phyloP scores from a whole-genome alignment of 2,329 filamentous ascomycete genomes.

The Pseudocercospora macadamiae region DNA sequence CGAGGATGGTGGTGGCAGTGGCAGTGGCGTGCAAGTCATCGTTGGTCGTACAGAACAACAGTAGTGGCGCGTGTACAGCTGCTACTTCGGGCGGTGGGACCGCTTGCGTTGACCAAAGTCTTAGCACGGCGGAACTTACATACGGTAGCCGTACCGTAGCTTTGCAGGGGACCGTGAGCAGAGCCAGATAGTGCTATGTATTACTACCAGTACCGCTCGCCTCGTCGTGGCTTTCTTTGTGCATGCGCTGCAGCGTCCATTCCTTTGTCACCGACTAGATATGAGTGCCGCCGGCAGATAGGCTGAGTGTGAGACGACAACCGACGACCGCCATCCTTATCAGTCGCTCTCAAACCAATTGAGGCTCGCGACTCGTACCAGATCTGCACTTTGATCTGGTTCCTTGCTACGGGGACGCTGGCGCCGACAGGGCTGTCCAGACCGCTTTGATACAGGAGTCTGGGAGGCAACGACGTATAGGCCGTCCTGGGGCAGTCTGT shows the following conservation, averaged over 20 bases:
- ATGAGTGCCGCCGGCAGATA: not conserved
- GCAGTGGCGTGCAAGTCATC: not conserved
- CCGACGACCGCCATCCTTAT: not conserved
- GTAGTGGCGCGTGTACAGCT: constrained; percentile 1
- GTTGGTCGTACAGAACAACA: not conserved
- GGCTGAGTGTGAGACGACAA: constrained; percentile 1
- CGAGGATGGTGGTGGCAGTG: too few species aligned
- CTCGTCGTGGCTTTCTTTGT: not conserved
- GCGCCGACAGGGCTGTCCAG: constrained; percentile 29
- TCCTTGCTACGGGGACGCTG: constrained; percentile 30
- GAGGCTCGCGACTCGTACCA: constrained; percentile 6
- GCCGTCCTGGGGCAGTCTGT: not conserved
- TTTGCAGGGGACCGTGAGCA: not conserved
- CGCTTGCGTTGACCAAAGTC: not conserved
- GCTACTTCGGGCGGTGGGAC: not conserved
- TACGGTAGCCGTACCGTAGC: not conserved
- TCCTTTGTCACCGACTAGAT: not conserved
- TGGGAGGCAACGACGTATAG: constrained; percentile 10
- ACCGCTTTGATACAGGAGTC: constrained; percentile 31
- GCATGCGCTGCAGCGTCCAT: not conserved
- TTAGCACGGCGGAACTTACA: not conserved
- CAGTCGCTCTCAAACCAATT: constrained; percentile 3
- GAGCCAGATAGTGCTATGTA: not conserved
- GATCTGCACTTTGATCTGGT: constrained; percentile 21
- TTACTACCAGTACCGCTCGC: constrained; percentile 1